These are phyloP conservation scores for Francoa sonchifolia DNA, from an alignment of 441 rosid genomes.

Conservation along the genomic window DNA sequence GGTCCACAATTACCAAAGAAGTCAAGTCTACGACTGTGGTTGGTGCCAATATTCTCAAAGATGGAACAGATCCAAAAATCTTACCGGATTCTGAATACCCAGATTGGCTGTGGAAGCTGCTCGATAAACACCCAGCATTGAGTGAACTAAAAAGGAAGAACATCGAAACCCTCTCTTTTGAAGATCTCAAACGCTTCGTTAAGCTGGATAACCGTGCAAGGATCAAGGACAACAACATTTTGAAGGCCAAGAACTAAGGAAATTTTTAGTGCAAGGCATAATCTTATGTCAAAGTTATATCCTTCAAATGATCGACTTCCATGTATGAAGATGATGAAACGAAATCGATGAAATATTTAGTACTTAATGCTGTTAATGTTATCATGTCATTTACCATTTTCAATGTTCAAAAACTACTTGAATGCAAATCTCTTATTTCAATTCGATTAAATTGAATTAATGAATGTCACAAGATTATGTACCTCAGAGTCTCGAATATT, in stretches of 20 bases:
- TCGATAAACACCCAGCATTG: constrained; percentile 52
- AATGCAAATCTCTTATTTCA: too few relatives aligned
- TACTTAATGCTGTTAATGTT: too few relatives aligned
- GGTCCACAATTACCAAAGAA: constrained; percentile 56
- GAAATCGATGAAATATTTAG: too few relatives aligned
- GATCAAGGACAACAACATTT: constrained; percentile 63
- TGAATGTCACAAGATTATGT: too few relatives aligned
- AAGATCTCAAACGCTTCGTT: constrained; percentile 65
- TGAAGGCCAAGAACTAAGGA: constrained; percentile 64
- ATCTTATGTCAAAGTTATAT: constrained; percentile 17
- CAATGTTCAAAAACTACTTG: too few relatives aligned
- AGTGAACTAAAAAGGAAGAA: constrained; percentile 63
- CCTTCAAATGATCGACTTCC: constrained; percentile 15
- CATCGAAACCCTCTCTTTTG: constrained; percentile 49
- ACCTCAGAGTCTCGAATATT: too few relatives aligned
- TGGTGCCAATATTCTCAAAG: constrained; percentile 71
- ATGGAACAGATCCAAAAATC: constrained; percentile 72
- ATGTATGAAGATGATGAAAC: constrained; percentile 11
- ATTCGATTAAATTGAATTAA: too few relatives aligned
- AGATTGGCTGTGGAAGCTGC: constrained; percentile 60
- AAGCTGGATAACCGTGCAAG: constrained; percentile 69
- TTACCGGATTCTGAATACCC: constrained; percentile 63
- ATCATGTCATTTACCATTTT: too few relatives aligned
- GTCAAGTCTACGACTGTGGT: constrained; percentile 59
- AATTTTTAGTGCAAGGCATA: too few relatives aligned